Evolutionary conservation across 257 asterid species (phyloP).

Genomic region (Dorcoceras hygrometricum): DNA sequence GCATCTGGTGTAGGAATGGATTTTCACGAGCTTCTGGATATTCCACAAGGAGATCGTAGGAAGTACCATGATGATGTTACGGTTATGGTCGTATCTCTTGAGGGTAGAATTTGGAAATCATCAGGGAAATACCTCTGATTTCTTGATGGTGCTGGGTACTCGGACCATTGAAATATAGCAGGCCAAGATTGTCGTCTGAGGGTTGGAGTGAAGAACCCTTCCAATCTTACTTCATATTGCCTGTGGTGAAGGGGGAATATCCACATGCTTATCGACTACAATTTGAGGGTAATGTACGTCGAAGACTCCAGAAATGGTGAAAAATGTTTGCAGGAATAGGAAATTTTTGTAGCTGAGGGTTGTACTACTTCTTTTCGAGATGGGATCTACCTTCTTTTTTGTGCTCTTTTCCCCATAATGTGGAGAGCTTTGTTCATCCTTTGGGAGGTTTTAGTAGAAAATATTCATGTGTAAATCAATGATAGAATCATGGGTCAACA

Average conservation of each 20-base stretch:
- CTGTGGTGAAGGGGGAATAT: neutral
- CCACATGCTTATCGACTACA: neutral
- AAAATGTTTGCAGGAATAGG: neutral
- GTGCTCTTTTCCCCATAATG: neutral
- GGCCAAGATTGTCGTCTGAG: neutral
- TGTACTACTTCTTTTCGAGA: neutral
- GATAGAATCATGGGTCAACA: neutral
- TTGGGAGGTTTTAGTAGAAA: neutral
- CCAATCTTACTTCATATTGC: neutral
- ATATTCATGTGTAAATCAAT: neutral
- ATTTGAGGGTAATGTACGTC: neutral
- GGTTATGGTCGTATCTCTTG: conserved; percentile 96
- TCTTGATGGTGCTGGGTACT: neutral
- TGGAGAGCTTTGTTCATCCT: neutral
- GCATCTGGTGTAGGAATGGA: conserved; percentile 67
- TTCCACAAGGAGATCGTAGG: conserved; percentile 95
- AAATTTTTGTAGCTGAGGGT: neutral
- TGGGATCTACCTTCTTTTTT: neutral
- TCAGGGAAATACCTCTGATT: conserved; percentile 82
- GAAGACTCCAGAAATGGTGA: neutral
- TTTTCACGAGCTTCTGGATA: conserved; percentile 90
- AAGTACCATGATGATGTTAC: conserved; percentile 97
- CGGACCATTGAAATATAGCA: neutral
- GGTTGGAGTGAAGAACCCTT: neutral
- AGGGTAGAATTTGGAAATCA: conserved; percentile 96